Evolutionary conservation across 495 filamentous ascomycete genomes (phyloP).

Genomic region (Hypoxylon fuscum): DNA sequence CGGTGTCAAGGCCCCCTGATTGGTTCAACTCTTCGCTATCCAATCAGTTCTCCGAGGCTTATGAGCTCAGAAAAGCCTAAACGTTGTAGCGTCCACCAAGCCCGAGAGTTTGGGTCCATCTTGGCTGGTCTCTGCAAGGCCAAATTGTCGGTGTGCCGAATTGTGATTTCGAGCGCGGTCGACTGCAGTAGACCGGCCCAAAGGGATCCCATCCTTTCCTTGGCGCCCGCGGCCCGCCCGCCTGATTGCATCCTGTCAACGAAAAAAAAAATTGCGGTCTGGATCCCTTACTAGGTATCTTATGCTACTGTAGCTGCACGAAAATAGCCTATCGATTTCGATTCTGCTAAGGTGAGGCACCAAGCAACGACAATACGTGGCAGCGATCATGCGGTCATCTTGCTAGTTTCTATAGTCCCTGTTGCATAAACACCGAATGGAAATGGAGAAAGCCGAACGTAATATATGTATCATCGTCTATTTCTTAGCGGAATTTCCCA

Average conservation of each 20-base stretch:
- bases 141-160: slow-evolving; percentile 39
- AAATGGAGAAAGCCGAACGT: background rate
- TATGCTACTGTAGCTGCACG: slow-evolving; percentile 12
- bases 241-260: slow-evolving; percentile 36
- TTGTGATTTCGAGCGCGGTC: slow-evolving; percentile 22
- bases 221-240: slow-evolving; percentile 32
- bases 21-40: slow-evolving; percentile 16
- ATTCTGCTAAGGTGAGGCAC: slow-evolving; percentile 10
- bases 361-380: slow-evolving; percentile 31
- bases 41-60: slow-evolving; percentile 13
- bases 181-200: slow-evolving; percentile 24
- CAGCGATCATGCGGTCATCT: slow-evolving; percentile 36
- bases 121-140: slow-evolving; percentile 16
- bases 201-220: slow-evolving; percentile 26
- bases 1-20: slow-evolving; percentile 23
- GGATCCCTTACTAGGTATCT: slow-evolving; percentile 15
- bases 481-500: slow-evolving; percentile 10
- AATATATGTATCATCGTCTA: background rate
- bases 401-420: slow-evolving; percentile 23
- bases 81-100: slow-evolving; percentile 20
- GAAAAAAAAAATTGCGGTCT: slow-evolving; percentile 43
- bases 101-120: slow-evolving; percentile 37
- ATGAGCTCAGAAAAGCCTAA: slow-evolving; percentile 6
- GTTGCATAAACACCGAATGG: background rate
- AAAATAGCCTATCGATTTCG: slow-evolving; percentile 19